phyloP scores from a whole-genome alignment of 176 grass and related monocot species.

The Sorghum bicolor region Sorghum_bicolor_NCBIv3 NC_012870.2:63091501-63092000 shows the following conservation, averaged over 20 bases:
- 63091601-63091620: constrained; percentile 6
- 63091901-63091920: not conserved
- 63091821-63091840: constrained; percentile 11
- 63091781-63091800: constrained; percentile 49
- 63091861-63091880: too few species aligned
- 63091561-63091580: not conserved
- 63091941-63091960: too few species aligned
- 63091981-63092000: not conserved
- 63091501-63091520: not conserved
- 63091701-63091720: constrained; percentile 46
- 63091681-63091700: constrained; percentile 50
- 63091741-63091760: constrained; percentile 39
- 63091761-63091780: constrained; percentile 52
- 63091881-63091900: too few species aligned
- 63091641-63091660: constrained; percentile 49
- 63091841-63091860: not conserved
- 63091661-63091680: constrained; percentile 61
- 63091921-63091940: too few species aligned
- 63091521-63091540: not conserved
- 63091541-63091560: not conserved
- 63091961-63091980: too few species aligned
- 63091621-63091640: constrained; percentile 64
- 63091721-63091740: constrained; percentile 29
- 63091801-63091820: constrained; percentile 45
- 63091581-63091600: not conserved